phyloP scores from a whole-genome alignment of 495 filamentous ascomycete species.

The Thozetella sp. region DNA sequence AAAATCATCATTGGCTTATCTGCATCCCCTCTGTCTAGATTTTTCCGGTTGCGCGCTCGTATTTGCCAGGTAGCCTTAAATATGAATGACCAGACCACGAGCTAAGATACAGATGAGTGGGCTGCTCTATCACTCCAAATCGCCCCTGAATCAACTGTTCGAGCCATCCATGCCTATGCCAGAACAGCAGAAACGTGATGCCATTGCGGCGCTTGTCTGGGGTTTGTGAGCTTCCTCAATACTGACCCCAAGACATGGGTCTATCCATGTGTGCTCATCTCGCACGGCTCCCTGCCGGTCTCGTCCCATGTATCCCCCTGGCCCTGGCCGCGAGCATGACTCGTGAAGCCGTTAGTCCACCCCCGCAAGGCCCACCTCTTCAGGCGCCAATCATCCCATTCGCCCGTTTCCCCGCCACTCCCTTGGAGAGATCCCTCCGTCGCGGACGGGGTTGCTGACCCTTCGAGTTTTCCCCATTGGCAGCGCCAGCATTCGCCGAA shows the following conservation, averaged over 20 bases:
- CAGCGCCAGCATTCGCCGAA: background rate
- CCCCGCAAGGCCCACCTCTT: background rate
- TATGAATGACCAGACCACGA: too few relatives aligned
- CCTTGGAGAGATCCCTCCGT: background rate
- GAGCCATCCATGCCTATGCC: too few relatives aligned
- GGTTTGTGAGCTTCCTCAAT: too few relatives aligned
- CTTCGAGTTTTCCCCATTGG: background rate
- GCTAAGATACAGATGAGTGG: too few relatives aligned
- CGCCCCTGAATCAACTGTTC: too few relatives aligned
- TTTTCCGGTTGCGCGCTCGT: background rate
- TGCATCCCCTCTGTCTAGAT: background rate
- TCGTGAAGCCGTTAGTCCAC: background rate
- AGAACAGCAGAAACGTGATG: too few relatives aligned
- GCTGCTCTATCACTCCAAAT: too few relatives aligned
- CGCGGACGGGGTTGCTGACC: background rate
- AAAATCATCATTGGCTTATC: too few relatives aligned
- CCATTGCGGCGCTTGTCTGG: too few relatives aligned
- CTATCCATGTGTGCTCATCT: too few relatives aligned
- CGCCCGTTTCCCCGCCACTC: background rate
- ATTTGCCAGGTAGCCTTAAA: too few relatives aligned
- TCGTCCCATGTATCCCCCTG: background rate
- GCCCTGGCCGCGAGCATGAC: background rate
- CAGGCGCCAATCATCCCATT: background rate
- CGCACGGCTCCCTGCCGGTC: background rate
- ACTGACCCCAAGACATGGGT: too few relatives aligned